Evolutionary conservation across 1,139 yeast species (phyloP), one percentile per base, ranked within the genome.

Genomic region (Oligophagozyma castellii): DNA sequence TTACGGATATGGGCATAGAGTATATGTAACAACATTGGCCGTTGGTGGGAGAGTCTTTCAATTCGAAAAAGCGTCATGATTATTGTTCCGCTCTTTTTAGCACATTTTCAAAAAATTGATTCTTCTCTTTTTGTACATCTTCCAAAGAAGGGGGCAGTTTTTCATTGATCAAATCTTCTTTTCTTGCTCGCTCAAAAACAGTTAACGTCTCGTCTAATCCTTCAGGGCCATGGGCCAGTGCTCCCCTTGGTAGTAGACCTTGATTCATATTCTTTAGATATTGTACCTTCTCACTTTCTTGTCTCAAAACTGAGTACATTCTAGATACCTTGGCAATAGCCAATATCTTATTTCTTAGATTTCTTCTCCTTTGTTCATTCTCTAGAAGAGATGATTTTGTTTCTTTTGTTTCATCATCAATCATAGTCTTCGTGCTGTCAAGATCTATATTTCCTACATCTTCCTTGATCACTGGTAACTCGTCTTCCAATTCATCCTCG

Each of bases 241-340:
- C 73, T 13, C 98, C 98, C 46, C 80, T 75, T 12, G 98, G 96
- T 39, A 89, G 61, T 13, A 59, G 70, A 21, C 84, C 75, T 20
- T 75, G 73, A 39, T 78, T 65, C 40, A 73, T 66, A 18, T 67
- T 64, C 55, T 83, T 81, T 48, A 89, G 65, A 46, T 74, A 84
- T 33, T 78, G 75, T 27, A 89, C 93, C 41, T 73, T 76, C 52
- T 83, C 96, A 28, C 89, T 72, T 51, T 89, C 95, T 49, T 83
- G 84, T 43, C 96, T 68, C 43, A 89, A 62, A 5, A 86, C 78
- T 43, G 76, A 79, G 57, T 80, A 89, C 95, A 89, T 84, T 36
- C 96, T 67, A 14, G 95, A 79, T 36, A 89, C 80, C 39, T 94
- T 69, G 19, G 96, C 96, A 56, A 89, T 89, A 14, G 98, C 96